Conservation (phyloP, 495 filamentous ascomycete genomes). For the Parathielavia appendiculata region DNA sequence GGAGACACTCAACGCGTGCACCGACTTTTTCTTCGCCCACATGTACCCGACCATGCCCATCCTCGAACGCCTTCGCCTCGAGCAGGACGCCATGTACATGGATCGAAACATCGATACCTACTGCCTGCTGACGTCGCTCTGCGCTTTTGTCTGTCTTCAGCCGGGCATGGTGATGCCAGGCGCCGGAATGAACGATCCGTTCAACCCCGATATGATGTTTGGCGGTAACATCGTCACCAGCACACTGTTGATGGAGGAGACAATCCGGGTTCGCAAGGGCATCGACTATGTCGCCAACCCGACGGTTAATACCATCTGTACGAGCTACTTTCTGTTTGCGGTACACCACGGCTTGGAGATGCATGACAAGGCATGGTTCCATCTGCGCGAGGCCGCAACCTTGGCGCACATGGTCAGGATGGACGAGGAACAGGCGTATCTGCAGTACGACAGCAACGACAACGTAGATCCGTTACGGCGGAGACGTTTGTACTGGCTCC, state of each 20-base stretch:
- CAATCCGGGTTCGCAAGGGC: conserved; percentile 66
- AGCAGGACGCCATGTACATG: conserved; percentile 58
- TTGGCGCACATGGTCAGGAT: conserved; percentile 53
- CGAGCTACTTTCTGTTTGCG: conserved; percentile 76
- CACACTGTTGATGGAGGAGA: conserved; percentile 68
- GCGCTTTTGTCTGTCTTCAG: conserved; percentile 81
- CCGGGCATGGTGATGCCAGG: conserved; percentile 61
- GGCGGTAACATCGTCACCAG: conserved; percentile 51
- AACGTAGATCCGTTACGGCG: conserved; percentile 49
- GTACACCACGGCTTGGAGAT: conserved; percentile 67
- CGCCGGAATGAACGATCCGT: conserved; percentile 41
- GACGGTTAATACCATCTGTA: conserved; percentile 62
- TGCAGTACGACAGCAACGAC: conserved; percentile 48
- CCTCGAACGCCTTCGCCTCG: conserved; percentile 61
- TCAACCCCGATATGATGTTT: conserved; percentile 48
- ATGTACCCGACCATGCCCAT: conserved; percentile 83
- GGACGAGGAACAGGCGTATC: conserved; percentile 58
- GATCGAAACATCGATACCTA: conserved; percentile 68
- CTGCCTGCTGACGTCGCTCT: conserved; percentile 71
- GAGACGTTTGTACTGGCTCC: conserved; percentile 64
- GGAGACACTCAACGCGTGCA: conserved; percentile 61
- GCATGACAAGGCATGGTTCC: conserved; percentile 68
- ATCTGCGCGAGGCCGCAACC: conserved; percentile 67
- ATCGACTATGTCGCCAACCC: conserved; percentile 68
- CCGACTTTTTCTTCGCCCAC: conserved; percentile 79